Evolutionary conservation across 2,329 filamentous ascomycete genomes (phyloP).

Genomic region (Colletotrichum viniferum): DNA sequence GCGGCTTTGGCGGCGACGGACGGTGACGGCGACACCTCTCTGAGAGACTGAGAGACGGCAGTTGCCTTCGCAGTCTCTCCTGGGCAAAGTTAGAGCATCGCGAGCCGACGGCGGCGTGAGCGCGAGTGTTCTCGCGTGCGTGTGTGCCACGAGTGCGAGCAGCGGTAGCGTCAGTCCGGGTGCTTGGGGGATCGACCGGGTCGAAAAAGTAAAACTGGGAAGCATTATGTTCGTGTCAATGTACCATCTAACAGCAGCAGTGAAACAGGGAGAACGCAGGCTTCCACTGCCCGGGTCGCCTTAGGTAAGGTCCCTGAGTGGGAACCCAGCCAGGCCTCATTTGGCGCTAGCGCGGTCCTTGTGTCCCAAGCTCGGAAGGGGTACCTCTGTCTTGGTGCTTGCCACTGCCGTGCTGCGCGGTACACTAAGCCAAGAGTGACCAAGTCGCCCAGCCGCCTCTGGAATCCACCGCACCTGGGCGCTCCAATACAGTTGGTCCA

Average conservation of each 20-base stretch:
- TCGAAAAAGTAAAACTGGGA: neutral
- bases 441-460: slow-evolving; percentile 14
- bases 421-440: slow-evolving; percentile 14
- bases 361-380: neutral
- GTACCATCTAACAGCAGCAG: slow-evolving; percentile 5
- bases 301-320: neutral
- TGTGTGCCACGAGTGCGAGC: neutral
- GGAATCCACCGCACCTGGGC: slow-evolving; percentile 18
- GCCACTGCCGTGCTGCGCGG: neutral
- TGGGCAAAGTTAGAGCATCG: neutral
- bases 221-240: neutral
- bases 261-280: slow-evolving; percentile 13
- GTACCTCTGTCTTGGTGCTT: slow-evolving; percentile 1
- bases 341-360: neutral
- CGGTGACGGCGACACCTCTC: neutral
- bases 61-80: neutral
- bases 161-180: neutral
- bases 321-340: neutral
- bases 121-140: neutral
- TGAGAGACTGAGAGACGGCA: neutral
- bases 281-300: neutral
- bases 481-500: slow-evolving; percentile 20
- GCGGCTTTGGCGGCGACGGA: neutral
- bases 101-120: neutral
- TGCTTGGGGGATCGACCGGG: slow-evolving; percentile 12